A percentile compares a stretch with the other conserved stretches of the same genome.
These are phyloP conservation scores for Metschnikowia amazonensis DNA, from an alignment of 805 yeast species.

Conservation along the genomic window DNA sequence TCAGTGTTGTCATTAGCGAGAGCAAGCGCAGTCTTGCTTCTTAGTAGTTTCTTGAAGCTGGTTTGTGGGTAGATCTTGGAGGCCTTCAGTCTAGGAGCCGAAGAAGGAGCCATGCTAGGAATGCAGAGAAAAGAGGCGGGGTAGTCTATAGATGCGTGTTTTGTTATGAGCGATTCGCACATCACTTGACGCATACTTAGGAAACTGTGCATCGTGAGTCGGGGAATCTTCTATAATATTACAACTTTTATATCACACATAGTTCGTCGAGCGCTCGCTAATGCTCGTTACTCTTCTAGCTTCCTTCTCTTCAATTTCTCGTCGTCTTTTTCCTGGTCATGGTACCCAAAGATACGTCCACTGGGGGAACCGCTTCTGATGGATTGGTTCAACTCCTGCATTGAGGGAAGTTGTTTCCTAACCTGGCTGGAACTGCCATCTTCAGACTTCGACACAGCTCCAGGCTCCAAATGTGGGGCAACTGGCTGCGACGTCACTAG, in stretches of 20 bases:
- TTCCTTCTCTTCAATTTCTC: slow-evolving; percentile 15
- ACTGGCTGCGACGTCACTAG: neutral
- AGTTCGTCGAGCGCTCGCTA: neutral
- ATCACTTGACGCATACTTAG: neutral
- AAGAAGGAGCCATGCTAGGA: neutral
- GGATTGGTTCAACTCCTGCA: slow-evolving; percentile 34
- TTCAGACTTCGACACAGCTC: neutral
- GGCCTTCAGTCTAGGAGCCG: neutral
- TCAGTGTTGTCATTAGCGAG: slow-evolving; percentile 38
- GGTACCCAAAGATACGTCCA: neutral
- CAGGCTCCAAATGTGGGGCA: slow-evolving; percentile 3
- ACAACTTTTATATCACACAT: slow-evolving; percentile 2
- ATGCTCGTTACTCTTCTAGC: slow-evolving; percentile 8
- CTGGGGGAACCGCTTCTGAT: slow-evolving; percentile 18
- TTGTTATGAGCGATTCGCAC: neutral
- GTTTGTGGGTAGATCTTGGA: slow-evolving; percentile 11
- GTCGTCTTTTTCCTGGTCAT: slow-evolving; percentile 7
- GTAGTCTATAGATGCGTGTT: neutral
- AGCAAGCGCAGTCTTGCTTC: slow-evolving; percentile 8
- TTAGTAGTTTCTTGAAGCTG: slow-evolving; percentile 10
- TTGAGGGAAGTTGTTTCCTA: slow-evolving; percentile 31
- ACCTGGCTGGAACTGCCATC: neutral
- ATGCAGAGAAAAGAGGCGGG: neutral
- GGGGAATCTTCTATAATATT: neutral
- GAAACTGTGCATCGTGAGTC: neutral